Base-by-base conservation (phyloP, 192 early-diverging fungal genomes). In the Coemansia guatemalensis region DNA sequence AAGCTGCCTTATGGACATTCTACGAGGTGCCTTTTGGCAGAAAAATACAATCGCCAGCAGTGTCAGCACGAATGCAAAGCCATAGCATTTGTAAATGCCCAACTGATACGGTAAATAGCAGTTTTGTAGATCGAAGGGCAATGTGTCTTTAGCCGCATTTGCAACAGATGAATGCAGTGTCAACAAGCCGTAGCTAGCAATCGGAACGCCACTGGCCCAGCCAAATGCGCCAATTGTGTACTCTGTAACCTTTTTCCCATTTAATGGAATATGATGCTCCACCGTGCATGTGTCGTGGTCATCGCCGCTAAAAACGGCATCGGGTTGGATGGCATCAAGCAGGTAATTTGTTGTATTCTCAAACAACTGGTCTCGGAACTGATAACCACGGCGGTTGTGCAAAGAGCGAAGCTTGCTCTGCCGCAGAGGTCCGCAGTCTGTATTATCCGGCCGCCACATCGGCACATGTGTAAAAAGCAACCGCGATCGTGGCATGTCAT, bases 201-300 rank as follows among this genome's bases (percentile, higher is more conserved):
- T 69, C 0, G 69, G 73, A 8, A 87, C 56, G 29, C 87, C 82
- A 60, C 88, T 75, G 32, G 83, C 75, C 85, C 85, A 69, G 58
- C 86, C 87, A 62, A 89, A 88, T 0, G 87, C 84, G 5, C 83
- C 83, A 1, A 89, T 63, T 0, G 88, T 87, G 23, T 87, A 82
- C 58, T 88, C 86, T 0, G 72, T 64, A 1, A 64, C 65, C 2
- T 20, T 4, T 9, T 41, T 29, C 3, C 8, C 8, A 2, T 49
- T 30, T 0, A 20, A 23, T 0, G 24, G 50, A n/a, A 64, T 23
- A 0, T 29, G 20, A 50, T 92, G 90, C 2, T 69, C 32, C 4
- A 89, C 64, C 50, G 82, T 83, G 69, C 96, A 98, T 60, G 89
- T 90, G 64, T 98, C 96, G 58, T 98, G 96, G 68, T 98, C 94